Evolutionary conservation across 2,329 filamentous ascomycete species (phyloP), one percentile per base, ranked within the genome.

Genomic region (Cladophialophora psammophila): DNA sequence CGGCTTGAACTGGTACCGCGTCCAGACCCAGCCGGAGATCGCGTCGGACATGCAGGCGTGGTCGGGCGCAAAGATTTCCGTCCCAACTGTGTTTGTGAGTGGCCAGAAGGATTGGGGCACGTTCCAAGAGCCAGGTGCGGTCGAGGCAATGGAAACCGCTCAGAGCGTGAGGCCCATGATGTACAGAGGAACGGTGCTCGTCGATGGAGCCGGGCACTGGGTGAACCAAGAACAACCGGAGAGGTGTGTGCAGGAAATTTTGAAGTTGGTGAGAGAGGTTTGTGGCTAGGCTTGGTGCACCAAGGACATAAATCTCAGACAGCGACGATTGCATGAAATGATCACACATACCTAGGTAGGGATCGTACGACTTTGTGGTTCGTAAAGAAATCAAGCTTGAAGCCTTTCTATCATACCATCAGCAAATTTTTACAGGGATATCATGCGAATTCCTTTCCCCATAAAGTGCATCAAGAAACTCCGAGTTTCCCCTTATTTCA

Each of bases 171-270:
- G 89, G 87, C 69, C 78, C 76, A 32, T 81, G 84, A 65, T 90
- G 87, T 73, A 80, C 80, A 58, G 85, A 86, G 0, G 76, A 80
- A 38, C 83, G 74, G 58, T 77, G 88, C 18, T 73, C 10, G 78
- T 91, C 12, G 83, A 88, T 15, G 83, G 83, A 0, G 88, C 88
- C 4, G 89, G 89, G 0, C 90, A 91, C 78, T 91, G 89, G 89
- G 84, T 89, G 40, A 88, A 90, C 74, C 87, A 91, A 76, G 88
- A 91, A 75, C 81, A 87, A 74, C 84, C 87, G 0, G 82, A 85
- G 70, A 81, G 78, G 62, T 86, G 88, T 8, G 78, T 81, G 0
- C 74, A 80, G 60, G 80, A 81, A 64, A 78, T 88, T 45, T 66
- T 83, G 68, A 75, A 74, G 9, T 84, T 88, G 60, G 70, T 73